Evolutionary conservation across 2,329 filamentous ascomycete species (phyloP).

Genomic region (Fusarium sp.): DNA sequence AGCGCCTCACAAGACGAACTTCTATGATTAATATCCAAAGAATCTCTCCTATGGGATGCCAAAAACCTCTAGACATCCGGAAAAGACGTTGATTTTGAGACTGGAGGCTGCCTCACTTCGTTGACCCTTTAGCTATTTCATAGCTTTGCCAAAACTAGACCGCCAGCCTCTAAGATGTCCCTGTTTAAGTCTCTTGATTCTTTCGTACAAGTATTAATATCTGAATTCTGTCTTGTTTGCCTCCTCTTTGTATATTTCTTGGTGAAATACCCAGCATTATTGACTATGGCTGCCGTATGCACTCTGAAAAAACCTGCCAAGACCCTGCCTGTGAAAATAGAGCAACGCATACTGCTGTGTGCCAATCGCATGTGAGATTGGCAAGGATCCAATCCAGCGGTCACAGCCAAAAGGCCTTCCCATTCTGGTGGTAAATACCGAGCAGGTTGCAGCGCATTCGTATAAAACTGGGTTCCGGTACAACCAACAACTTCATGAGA

Average conservation of each 20-base stretch:
- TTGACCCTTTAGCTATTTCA: too few relatives aligned
- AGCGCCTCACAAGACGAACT: too few relatives aligned
- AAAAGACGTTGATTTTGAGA: background rate
- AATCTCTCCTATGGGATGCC: too few relatives aligned
- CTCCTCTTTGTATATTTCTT: too few relatives aligned
- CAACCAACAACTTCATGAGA: background rate
- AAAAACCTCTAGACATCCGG: background rate
- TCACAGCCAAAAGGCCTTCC: background rate
- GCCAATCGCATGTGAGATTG: background rate
- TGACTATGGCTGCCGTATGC: background rate
- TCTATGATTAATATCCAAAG: accelerated
- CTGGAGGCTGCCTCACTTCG: too few relatives aligned
- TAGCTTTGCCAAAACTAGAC: too few relatives aligned
- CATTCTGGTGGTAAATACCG: background rate
- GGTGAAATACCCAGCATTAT: background rate
- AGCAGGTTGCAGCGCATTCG: background rate
- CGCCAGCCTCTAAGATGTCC: too few relatives aligned
- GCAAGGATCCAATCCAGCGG: background rate
- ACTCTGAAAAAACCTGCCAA: background rate
- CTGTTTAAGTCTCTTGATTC: too few relatives aligned
- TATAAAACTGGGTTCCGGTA: background rate
- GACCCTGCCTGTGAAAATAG: background rate
- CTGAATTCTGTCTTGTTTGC: too few relatives aligned
- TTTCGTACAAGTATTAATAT: too few relatives aligned
- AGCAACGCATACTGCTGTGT: background rate